phyloP scores from a whole-genome alignment of 1,139 yeast species.

The Protomyces inouyei region DNA sequence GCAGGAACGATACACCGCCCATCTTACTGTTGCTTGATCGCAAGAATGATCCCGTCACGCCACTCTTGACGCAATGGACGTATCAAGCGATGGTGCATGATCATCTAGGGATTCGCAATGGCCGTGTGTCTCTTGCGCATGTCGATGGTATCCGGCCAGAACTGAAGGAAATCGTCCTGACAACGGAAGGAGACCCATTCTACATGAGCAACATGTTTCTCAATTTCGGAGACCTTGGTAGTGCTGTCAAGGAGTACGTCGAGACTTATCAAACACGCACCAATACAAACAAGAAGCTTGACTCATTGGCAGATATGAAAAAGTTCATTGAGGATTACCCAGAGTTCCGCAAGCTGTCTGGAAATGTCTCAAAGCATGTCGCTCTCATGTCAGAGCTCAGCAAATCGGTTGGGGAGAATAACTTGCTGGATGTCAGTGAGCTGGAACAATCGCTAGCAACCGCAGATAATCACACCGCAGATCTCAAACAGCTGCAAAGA shows the following conservation, averaged over 20 bases:
- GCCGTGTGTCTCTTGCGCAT: constrained; percentile 64
- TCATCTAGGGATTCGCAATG: constrained; percentile 71
- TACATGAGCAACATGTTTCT: constrained; percentile 74
- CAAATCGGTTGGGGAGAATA: constrained; percentile 50
- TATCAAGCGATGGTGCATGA: constrained; percentile 98
- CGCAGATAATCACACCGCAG: constrained; percentile 53
- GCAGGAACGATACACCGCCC: constrained; percentile 62
- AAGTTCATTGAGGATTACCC: constrained; percentile 88
- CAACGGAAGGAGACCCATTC: constrained; percentile 67
- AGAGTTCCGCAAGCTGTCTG: constrained; percentile 78
- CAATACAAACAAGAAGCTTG: constrained; percentile 59
- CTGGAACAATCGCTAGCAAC: constrained; percentile 80
- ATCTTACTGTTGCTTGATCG: constrained; percentile 75
- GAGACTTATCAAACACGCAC: constrained; percentile 77
- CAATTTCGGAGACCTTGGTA: constrained; percentile 93
- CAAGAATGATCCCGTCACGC: constrained; percentile 85
- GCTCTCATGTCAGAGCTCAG: constrained; percentile 82
- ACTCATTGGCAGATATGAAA: constrained; percentile 81
- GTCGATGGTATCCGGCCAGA: constrained; percentile 39
- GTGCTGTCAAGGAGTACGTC: constrained; percentile 77
- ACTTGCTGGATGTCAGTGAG: constrained; percentile 83
- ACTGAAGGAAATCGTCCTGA: constrained; percentile 56
- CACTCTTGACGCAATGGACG: constrained; percentile 91
- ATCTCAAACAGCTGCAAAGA: constrained; percentile 42
- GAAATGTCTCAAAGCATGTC: constrained; percentile 91